Base-by-base conservation (phyloP, 2,329 filamentous ascomycete genomes). In the Aspergillus sp. region DNA sequence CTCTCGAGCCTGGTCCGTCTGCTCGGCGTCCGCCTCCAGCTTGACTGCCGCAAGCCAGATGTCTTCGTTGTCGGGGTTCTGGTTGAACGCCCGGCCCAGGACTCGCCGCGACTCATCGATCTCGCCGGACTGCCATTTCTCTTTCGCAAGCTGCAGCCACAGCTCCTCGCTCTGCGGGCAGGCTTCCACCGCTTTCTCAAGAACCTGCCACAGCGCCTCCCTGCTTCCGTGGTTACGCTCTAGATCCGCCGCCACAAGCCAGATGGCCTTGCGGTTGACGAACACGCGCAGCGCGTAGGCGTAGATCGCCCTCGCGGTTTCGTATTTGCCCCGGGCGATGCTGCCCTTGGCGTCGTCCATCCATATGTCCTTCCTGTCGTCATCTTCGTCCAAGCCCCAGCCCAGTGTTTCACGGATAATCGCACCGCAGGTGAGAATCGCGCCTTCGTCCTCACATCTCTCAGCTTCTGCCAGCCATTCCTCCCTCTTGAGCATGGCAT, bases 1-100 rank as follows among this genome's bases (percentile, higher is more conserved):
- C 39, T 82, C 75, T 27, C 88, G 73, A 1, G 91, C 91, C 53
- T 91, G 78, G 24, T 86, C 82, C 25, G 76, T 79, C 49, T 93
- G 78, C 26, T 79, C 75, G 40, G 86, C 89, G 51, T 96, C 88
- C 1, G 91, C 86, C 61, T 98, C 91, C 17, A 98, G 76, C 58
- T 95, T 93, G 44, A 98, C 91, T 28, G 91, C 91, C 11, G 88
- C 84, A 29, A 95, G 78, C 82, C 91, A 98, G 44, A 98, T 95
- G 56, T 96, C 86, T 60, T 98, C 91, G 62, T 94, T 95, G 58
- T 93, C 88, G 1, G 86, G 86, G 49, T 96, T 93, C 55, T 94
- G 85, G 47, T 89, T 81, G 69, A 98, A 98, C 4, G 89, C 91
- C 42, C 81, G 77, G 16, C 79, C 89, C 11, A 98, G 75, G 1